Conservation (phyloP, 345 rosid species). For the Reutealis trisperma region DNA sequence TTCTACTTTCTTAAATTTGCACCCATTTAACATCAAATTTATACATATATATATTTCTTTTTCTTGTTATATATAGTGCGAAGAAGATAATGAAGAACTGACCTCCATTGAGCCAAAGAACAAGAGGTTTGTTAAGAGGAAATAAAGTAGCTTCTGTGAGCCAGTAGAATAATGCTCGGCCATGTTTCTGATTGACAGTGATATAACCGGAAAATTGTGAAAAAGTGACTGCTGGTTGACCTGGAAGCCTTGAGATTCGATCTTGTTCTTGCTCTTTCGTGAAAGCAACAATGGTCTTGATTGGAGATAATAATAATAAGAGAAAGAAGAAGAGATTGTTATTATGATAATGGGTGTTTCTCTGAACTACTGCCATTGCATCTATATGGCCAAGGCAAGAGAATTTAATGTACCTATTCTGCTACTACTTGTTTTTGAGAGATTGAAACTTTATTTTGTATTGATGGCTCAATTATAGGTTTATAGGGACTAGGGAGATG, state of each 20-base stretch:
- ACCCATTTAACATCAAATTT: no score
- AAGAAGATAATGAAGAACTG: not conserved
- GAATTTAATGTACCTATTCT: no score
- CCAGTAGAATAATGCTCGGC: conserved; percentile 91
- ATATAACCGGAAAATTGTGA: conserved; percentile 87
- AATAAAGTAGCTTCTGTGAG: conserved; percentile 60
- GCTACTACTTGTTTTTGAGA: no score
- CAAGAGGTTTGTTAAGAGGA: conserved; percentile 71
- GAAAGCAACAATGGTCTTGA: not conserved
- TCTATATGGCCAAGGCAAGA: not conserved
- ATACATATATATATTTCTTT: no score
- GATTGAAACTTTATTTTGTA: not conserved
- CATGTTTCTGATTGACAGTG: conserved; percentile 62
- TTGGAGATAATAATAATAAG: not conserved
- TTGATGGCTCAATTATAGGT: not conserved
- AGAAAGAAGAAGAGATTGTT: not conserved
- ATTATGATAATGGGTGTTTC: not conserved
- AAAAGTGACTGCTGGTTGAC: conserved; percentile 75
- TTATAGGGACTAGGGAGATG: not conserved
- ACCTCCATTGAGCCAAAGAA: conserved; percentile 99
- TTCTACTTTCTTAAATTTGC: no score
- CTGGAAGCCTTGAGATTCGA: conserved; percentile 75
- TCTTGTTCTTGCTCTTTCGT: conserved; percentile 58
- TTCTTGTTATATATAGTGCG: no score
- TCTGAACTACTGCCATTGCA: not conserved